Evolutionary conservation across 2,329 filamentous ascomycete species (phyloP), one percentile per base, ranked within the genome.

Genomic region (Sporothrix humicola): DNA sequence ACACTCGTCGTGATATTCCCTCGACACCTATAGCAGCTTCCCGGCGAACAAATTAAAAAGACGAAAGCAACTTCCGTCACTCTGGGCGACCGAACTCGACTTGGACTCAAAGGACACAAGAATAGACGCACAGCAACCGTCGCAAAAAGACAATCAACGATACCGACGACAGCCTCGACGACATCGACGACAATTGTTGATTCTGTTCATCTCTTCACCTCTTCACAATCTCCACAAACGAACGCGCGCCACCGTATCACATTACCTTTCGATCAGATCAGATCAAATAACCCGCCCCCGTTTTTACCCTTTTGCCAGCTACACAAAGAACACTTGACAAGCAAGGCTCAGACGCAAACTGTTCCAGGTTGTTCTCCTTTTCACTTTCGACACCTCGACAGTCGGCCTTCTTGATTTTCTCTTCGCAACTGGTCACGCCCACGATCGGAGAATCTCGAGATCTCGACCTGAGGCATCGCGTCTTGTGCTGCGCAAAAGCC

Each of bases 1-100:
- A 37, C 31, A 31, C 52, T 44, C 15, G 8, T 44, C 17, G 7
- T 59, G 50, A 58, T 71, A 71, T 61, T 71, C 23, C 69, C 56
- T 71, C 44, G 58, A 63, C 69, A 63, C 69, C 69, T 65, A 72
- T 59, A 72, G 17, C 70, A 48, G 56, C 69, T 15, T 26, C 37
- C 70, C 46, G 48, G 58, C 46, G 31, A 37, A 66, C 63, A 69
- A 69, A 73, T 69, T 52, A 73, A 68, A 61, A 44, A 15, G 54
- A 15, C 46, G 37, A 50, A 42, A 44, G 42, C 20, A 50, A 26
- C 71, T n/a, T 17, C 69, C 59, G 69, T 73, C 72, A 71, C 72
- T 71, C 69, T 58, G 15, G 69, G 59, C 72, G 59, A 73, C 72
- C 48, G 66, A 31, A 15, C 61, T 48, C 37, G n/a, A 63, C 31